phyloP scores from a whole-genome alignment of 2,329 filamentous ascomycete species.

The Pseudodiploospora longispora region DNA sequence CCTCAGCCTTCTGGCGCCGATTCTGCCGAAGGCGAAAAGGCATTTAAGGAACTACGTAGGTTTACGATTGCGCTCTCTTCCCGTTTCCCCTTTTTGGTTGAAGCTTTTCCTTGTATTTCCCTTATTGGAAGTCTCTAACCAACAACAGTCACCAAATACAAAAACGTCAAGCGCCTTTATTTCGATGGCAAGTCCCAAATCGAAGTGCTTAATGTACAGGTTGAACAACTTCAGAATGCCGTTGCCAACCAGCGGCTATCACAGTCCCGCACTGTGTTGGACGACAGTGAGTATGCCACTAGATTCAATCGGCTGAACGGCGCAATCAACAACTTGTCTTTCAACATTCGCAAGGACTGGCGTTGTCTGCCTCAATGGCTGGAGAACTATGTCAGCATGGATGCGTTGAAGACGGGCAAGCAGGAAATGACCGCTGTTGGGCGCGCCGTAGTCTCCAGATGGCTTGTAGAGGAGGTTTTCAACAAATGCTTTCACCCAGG shows the following conservation, averaged over 20 bases:
- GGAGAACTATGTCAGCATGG: conserved; percentile 68
- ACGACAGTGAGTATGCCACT: conserved; percentile 88
- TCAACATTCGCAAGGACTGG: conserved; percentile 96
- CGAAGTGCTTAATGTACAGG: conserved; percentile 75
- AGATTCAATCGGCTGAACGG: conserved; percentile 88
- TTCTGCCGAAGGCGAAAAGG: conserved; percentile 41
- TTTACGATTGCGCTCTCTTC: conserved; percentile 8
- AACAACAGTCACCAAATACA: conserved; percentile 77
- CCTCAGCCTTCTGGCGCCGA: conserved; percentile 41
- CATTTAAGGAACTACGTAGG: conserved; percentile 50
- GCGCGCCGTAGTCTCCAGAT: conserved; percentile 77
- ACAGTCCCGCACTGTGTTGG: conserved; percentile 85
- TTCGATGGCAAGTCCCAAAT: conserved; percentile 94
- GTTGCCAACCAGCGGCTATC: conserved; percentile 93
- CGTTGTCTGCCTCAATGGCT: conserved; percentile 73
- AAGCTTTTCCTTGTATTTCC: not conserved
- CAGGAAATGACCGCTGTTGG: conserved; percentile 98
- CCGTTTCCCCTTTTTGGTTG: not conserved
- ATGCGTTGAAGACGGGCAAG: conserved; percentile 78
- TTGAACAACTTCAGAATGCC: conserved; percentile 94
- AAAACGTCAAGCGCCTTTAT: conserved; percentile 95
- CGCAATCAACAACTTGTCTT: conserved; percentile 87
- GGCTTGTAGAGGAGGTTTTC: conserved; percentile 87
- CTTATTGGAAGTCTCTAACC: not conserved
- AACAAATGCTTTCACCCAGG: conserved; percentile 88